Base-by-base conservation (phyloP, 306 rosid species). In the Erythrophleum fordii region DNA sequence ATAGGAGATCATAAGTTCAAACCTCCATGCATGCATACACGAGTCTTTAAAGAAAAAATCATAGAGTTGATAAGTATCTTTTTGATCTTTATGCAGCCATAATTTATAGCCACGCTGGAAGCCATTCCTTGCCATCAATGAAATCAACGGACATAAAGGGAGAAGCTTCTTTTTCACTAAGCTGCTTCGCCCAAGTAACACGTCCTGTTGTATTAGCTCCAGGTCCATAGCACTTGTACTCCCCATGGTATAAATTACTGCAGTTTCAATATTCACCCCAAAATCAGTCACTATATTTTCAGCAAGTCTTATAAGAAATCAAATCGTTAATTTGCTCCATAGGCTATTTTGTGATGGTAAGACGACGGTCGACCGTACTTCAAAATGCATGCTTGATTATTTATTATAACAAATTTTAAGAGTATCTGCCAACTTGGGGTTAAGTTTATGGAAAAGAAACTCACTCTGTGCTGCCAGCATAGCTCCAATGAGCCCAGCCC, bases 401-500 rank as follows among this genome's bases (percentile, higher is more conserved):
- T 4, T 31, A 31, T 31, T 31, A 31, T 31, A 1, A 31, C 34
- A 31, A 31, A 31, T 31, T 31, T 31, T 31, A 31, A 31, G 4
- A 31, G 2, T 31, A 31, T 1, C 34, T 31, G 34, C 4, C 2
- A 31, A 4, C 4, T 31, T 31, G 1, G 34, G 8, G 6, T 37
- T 37, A 37, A 37, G 42, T 37, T 37, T 9, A 23, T 58, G 66
- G 12, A 4, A 26, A 59, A 13, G n/a, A 26, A 25, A 22, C 88
- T 80, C 83, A 91, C 95, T 78, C 48, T 1, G 91, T 89, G 82
- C 69, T 29, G 29, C 91, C 93, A 0, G 0, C 76, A 26, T 66
- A 73, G 70, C 91, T 87, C 91, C 91, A 89, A 17, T 81, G 80
- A 75, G 91, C 88, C 95, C 93, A 91, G 8, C 95, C 95, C 1